phyloP scores from a whole-genome alignment of 192 early-diverging fungal species.

The Coemansia sp. region DNA sequence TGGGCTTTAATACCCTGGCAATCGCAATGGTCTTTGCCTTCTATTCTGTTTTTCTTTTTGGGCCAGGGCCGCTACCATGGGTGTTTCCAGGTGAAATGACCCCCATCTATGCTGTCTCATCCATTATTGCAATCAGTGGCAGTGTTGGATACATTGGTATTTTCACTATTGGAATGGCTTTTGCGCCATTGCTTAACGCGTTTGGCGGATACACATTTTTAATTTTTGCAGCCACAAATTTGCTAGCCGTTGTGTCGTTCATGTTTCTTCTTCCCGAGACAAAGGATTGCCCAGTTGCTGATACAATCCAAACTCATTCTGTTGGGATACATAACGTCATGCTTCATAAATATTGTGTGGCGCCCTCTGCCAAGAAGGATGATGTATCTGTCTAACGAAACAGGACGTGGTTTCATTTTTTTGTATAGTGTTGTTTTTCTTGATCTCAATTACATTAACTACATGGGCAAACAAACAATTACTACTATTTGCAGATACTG shows the following conservation, averaged over 20 bases:
- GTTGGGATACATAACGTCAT: slow-evolving; percentile 44
- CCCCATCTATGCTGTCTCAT: slow-evolving; percentile 69
- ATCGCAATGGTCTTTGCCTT: slow-evolving; percentile 66
- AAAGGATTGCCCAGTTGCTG: slow-evolving; percentile 65
- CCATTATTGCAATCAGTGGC: slow-evolving; percentile 64
- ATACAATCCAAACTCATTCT: slow-evolving; percentile 49
- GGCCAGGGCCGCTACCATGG: slow-evolving; percentile 79
- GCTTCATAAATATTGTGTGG: slow-evolving; percentile 9
- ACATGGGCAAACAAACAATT: no score
- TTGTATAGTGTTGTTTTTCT: no score
- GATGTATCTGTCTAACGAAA: no score
- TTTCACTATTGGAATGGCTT: slow-evolving; percentile 58
- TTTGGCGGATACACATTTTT: slow-evolving; percentile 55
- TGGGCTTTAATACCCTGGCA: slow-evolving; percentile 47
- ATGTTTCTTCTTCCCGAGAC: slow-evolving; percentile 74
- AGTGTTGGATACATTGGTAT: slow-evolving; percentile 63
- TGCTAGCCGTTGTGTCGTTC: slow-evolving; percentile 58
- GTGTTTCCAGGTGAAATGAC: slow-evolving; percentile 69
- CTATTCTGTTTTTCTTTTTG: slow-evolving; percentile 67
- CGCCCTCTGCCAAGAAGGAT: slow-evolving; percentile 1
- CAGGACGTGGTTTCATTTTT: no score
- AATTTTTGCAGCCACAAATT: slow-evolving; percentile 63
- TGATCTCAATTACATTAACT: no score
- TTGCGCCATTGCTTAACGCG: slow-evolving; percentile 47
- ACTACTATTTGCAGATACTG: no score